Evolutionary conservation across 805 yeast species (phyloP), one percentile per base, ranked within the genome.

Genomic region (Wickerhamiella kazuoi): DNA sequence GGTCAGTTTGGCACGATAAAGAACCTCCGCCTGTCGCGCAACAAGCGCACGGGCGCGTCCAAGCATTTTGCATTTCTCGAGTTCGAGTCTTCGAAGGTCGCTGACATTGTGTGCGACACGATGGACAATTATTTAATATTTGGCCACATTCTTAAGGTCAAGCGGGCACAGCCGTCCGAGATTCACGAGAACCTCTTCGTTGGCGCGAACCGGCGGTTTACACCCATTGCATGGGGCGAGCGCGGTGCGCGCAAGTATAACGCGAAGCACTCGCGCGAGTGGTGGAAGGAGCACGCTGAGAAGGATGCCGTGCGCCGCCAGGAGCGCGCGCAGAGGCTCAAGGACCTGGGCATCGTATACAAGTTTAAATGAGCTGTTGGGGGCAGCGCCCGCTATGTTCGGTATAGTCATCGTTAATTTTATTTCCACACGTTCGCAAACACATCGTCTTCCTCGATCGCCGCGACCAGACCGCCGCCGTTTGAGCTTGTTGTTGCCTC

Each of bases 41-140:
- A 81, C 64, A 84, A 79, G 59, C 79, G 77, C 53, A 77, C 93
- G 4, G 97, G 97, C 35, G 74, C 76, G 40, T 76, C 94, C 14
- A 86, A 83, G 62, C 96, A 84, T 57, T 87, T 75, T 58, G 97
- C 84, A 5, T 87, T 82, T 58, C 64, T 90, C 35, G 95, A 90
- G 60, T 90, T 87, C 53, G 71, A 68, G 32, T 67, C 73, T 40
- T 54, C 57, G 30, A 81, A 76, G 36, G 93, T 79, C 41, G 96
- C 97, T 34, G 69, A 74, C 49, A 67, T 84, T 44, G 98, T 95
- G 3, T 80, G 79, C 44, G 97, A 90, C 48, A 76, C 96, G 35
- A 90, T 90, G 98, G 77, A 90, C 61, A 90, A 90, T 61, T 90
- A 90, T 53, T 68, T 90, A 45, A 56, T 90, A 34, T 76, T 81